Conservation (phyloP, 768 basidiomycete species). For the Boletus tylopilopsis region DNA sequence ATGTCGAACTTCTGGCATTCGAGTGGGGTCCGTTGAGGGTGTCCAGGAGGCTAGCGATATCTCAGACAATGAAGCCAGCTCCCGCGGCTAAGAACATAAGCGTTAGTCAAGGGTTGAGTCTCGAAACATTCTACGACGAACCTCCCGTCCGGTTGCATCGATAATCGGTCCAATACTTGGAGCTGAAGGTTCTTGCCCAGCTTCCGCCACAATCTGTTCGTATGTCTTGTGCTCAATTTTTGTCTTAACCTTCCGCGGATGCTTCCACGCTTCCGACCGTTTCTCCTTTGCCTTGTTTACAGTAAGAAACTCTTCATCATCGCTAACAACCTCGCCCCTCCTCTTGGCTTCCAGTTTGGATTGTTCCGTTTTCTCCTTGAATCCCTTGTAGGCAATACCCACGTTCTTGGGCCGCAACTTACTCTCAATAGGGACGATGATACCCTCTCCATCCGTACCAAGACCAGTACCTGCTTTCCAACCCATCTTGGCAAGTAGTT, state of each 20-base stretch:
- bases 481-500: constrained; percentile 92
- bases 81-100: constrained; percentile 56
- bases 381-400: constrained; percentile 86
- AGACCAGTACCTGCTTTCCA: constrained; percentile 85
- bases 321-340: constrained; percentile 69
- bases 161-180: constrained; percentile 82
- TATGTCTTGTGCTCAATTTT: constrained; percentile 95
- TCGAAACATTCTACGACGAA: constrained; percentile 37
- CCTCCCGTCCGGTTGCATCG: constrained; percentile 91
- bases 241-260: constrained; percentile 77
- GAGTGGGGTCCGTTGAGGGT: constrained; percentile 79
- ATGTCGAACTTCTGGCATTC: constrained; percentile 95
- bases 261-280: constrained; percentile 80
- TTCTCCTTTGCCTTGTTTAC: constrained; percentile 49
- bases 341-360: constrained; percentile 75
- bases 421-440: constrained; percentile 82
- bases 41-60: constrained; percentile 77
- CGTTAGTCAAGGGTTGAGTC: constrained; percentile 2
- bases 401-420: constrained; percentile 81
- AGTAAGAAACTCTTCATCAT: constrained; percentile 50
- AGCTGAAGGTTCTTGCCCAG: constrained; percentile 54
- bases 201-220: constrained; percentile 90
- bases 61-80: constrained; percentile 82
- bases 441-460: constrained; percentile 72
- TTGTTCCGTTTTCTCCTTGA: constrained; percentile 85